Base-by-base conservation (phyloP, 305 asterid genomes). In the Fraxinus sp. region DNA sequence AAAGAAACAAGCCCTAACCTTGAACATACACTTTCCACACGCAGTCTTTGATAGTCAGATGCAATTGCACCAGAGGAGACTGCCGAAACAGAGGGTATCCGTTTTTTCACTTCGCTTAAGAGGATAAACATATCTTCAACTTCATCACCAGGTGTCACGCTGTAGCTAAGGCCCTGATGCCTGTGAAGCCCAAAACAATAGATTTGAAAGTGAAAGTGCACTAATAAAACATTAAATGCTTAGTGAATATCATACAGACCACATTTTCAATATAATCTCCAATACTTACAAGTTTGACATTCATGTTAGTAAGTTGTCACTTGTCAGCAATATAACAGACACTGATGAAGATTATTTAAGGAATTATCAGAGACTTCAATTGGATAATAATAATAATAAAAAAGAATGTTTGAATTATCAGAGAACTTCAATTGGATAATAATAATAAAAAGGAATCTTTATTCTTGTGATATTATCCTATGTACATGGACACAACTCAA, bases 11-110 rank as follows among this genome's bases (percentile, higher is more conserved):
- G 94, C 75, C 99, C 98, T 81, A 94, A 86, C 91, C 99, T 94
- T 66, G 99, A 94, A 78, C 99, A 96, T 62, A 94, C 91, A 87
- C 91, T 93, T 89, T 96, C 99, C 80, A 96, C 97, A 75, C 99
- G 93, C 59, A 96, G 90, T 88, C 99, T 90, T 88, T 96, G 98
- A 85, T 96, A 96, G 86, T 96, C 97, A 82, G 99, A 96, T 55
- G 97, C 99, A 85, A 96, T 94, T 79, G 99, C 99, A 81, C 99
- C 99, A 78, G 97, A 93, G 74, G 94, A 93, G 72, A 96, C 99
- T 64, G 97, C 98, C 7, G 91, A 85, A 73, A 94, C 88, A 82
- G 96, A 91, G 37, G 98, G 97, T 83, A 96, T 91, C 86, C 89
- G 90, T 77, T 87, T 83, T 90, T 96, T 91, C 70, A 96, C 97